phyloP scores from a whole-genome alignment of 2,329 filamentous ascomycete species.

The Tolypocladium ovalisporum region DNA sequence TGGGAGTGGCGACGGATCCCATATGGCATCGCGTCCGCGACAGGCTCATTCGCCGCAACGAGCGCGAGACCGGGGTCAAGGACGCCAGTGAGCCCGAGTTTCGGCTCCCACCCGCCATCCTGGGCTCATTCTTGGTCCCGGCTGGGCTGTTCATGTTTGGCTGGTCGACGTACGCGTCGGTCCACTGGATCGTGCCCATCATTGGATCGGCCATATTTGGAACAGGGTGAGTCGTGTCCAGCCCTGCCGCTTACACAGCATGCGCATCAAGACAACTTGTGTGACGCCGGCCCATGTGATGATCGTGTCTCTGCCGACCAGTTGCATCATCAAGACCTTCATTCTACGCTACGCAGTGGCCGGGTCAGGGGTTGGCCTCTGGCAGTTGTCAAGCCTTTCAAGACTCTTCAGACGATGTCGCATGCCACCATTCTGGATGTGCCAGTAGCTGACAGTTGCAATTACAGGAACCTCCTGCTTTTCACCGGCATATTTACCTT shows the following conservation, averaged over 20 bases:
- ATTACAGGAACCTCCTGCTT: conserved; percentile 56
- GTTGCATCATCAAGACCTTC: neutral
- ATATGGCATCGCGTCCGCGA: conserved; percentile 53
- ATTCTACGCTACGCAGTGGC: neutral
- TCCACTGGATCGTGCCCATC: conserved; percentile 70
- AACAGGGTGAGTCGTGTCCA: conserved; percentile 43
- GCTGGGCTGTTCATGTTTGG: conserved; percentile 80
- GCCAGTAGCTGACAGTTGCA: conserved; percentile 13
- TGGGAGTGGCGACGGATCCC: conserved; percentile 51
- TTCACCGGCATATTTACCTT: conserved; percentile 86
- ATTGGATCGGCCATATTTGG: conserved; percentile 65
- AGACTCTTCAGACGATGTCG: neutral
- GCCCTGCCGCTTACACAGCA: conserved; percentile 1
- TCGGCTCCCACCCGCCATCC: conserved; percentile 64
- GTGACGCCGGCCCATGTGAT: neutral
- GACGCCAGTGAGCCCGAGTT: conserved; percentile 74
- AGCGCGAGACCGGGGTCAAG: conserved; percentile 35
- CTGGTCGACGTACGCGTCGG: conserved; percentile 65
- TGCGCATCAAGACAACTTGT: neutral
- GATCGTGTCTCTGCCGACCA: neutral
- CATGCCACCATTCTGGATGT: neutral
- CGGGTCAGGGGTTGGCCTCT: neutral
- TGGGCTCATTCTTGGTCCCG: conserved; percentile 68
- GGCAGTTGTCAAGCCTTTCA: neutral
- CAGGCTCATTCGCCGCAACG: conserved; percentile 43